Conservation (phyloP, 2,329 filamentous ascomycete species). For the Lachnellula cervina region DNA sequence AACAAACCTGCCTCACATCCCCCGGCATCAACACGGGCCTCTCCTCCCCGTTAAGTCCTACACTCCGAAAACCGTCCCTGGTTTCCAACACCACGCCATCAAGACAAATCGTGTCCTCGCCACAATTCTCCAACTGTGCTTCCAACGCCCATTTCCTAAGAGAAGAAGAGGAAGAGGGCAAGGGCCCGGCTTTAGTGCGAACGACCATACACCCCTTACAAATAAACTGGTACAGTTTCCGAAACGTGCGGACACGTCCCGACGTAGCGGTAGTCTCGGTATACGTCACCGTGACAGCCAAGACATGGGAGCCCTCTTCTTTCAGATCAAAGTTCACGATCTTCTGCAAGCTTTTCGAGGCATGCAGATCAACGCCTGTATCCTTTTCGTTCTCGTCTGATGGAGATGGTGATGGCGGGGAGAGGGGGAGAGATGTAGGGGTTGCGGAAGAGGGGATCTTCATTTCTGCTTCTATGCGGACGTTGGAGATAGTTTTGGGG, state of each 20-base stretch:
- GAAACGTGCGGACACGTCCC: conserved; percentile 74
- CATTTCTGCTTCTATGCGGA: conserved; percentile 87
- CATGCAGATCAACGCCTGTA: conserved; percentile 45
- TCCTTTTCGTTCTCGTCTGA: conserved; percentile 7
- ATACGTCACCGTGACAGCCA: conserved; percentile 91
- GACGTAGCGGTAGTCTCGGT: conserved; percentile 74
- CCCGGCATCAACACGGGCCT: conserved; percentile 56
- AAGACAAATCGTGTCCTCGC: conserved; percentile 75
- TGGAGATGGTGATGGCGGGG: conserved; percentile 7
- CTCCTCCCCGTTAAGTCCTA: conserved; percentile 57
- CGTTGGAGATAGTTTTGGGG: conserved; percentile 58
- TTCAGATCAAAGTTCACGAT: conserved; percentile 84
- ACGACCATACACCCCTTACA: conserved; percentile 88
- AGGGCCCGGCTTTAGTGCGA: conserved; percentile 48
- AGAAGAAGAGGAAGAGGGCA: no score
- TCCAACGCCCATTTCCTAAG: conserved; percentile 67
- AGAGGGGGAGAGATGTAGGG: conserved; percentile 62
- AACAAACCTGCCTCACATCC: conserved; percentile 63
- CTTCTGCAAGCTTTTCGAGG: conserved; percentile 69
- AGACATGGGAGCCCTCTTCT: conserved; percentile 89
- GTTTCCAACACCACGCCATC: conserved; percentile 58
- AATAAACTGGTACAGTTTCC: conserved; percentile 95
- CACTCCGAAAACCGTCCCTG: conserved; percentile 45
- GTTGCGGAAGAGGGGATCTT: conserved; percentile 68
- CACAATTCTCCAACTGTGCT: conserved; percentile 92